Evolutionary conservation across 441 rosid genomes (phyloP).

Genomic region (Isatis lusitanica): DNA sequence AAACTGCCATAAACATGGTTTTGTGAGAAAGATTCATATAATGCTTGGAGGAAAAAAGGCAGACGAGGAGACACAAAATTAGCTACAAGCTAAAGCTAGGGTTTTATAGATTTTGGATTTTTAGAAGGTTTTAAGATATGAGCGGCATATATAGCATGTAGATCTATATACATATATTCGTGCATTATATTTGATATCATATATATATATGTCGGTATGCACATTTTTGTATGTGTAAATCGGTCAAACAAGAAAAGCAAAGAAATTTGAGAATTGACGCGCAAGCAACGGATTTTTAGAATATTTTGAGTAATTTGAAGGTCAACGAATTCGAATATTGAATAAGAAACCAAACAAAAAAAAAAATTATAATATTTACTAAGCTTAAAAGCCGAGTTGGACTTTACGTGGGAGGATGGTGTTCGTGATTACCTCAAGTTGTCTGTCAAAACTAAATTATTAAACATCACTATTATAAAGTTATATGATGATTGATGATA

Average conservation of each 20-base stretch:
- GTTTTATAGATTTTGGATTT: constrained; percentile 16
- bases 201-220: constrained; percentile 19
- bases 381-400: constrained; percentile 39
- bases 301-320: constrained; percentile 13
- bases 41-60: background rate
- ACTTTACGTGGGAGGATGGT: constrained; percentile 38
- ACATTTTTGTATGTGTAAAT: constrained; percentile 32
- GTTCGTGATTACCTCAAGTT: constrained; percentile 27
- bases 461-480: background rate
- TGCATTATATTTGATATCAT: background rate
- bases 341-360: background rate
- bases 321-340: constrained; percentile 44
- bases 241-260: constrained; percentile 36
- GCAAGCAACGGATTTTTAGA: constrained; percentile 47
- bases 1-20: constrained; percentile 22
- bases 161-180: background rate
- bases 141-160: background rate
- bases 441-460: constrained; percentile 17
- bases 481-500: background rate
- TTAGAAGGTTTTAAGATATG: constrained; percentile 7
- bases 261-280: constrained; percentile 37
- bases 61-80: background rate
- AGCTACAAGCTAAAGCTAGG: constrained; percentile 1
- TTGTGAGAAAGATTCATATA: constrained; percentile 27
- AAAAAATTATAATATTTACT: background rate